Conservation (phyloP, 78 protist genomes). For the Carpediemonas membranifera region DNA sequence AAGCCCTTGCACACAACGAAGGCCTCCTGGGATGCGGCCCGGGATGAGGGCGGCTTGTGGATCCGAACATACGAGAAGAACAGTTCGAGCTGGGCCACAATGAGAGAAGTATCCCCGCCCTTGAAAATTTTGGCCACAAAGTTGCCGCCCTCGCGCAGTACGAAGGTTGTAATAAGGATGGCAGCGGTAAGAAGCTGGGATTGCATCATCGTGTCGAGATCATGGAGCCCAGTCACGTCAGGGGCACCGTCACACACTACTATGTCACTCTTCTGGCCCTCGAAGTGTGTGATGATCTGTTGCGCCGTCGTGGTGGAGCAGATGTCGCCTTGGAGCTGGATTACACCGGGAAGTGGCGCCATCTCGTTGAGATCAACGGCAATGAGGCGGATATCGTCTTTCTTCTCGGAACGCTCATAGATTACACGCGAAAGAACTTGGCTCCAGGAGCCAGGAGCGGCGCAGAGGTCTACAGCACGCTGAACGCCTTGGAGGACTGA, state of each 20-base stretch:
- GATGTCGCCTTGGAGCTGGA: conserved; percentile 89
- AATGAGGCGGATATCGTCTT: conserved; percentile 49
- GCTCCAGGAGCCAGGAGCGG: conserved; percentile 86
- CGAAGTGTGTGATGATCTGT: neutral
- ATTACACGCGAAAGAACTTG: conserved; percentile 4
- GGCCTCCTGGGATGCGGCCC: conserved; percentile 52
- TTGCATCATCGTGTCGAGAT: conserved; percentile 92
- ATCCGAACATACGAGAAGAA: conserved; percentile 66
- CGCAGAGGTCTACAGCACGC: conserved; percentile 94
- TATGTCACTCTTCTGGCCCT: conserved; percentile 64
- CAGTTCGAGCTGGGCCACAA: conserved; percentile 47
- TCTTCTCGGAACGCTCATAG: neutral
- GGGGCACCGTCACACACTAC: conserved; percentile 99
- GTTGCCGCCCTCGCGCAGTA: conserved; percentile 64
- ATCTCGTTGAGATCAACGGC: conserved; percentile 94
- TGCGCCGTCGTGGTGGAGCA: conserved; percentile 53
- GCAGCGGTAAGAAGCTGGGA: conserved; percentile 75
- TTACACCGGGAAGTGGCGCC: conserved; percentile 93
- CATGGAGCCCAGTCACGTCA: conserved; percentile 62
- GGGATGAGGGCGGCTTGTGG: conserved; percentile 72
- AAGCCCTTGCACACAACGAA: conserved; percentile 68
- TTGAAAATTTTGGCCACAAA: conserved; percentile 93
- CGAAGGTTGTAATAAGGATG: neutral
- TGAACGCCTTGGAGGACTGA: conserved; percentile 39
- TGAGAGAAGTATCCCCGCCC: conserved; percentile 50